These are phyloP conservation scores for Pseudocercospora pini-densiflorae DNA, from an alignment of 2,329 filamentous ascomycete species.

Conservation along the genomic window DNA sequence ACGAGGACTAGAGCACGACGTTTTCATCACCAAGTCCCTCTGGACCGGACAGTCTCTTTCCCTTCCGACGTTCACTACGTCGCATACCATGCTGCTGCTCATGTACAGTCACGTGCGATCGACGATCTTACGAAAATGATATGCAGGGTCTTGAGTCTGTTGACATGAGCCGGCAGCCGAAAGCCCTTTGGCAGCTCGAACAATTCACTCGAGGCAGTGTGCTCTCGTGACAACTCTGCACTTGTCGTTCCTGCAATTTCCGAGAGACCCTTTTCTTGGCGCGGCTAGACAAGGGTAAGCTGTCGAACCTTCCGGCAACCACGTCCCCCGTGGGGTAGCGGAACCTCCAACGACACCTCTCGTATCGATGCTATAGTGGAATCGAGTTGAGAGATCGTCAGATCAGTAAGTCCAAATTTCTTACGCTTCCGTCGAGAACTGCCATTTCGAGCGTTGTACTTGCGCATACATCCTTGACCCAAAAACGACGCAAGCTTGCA, in stretches of 20 bases:
- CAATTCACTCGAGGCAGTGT: not conserved
- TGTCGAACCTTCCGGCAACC: not conserved
- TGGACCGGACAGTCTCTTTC: too few species aligned
- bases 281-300: conserved; percentile 1
- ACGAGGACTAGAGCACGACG: conserved; percentile 56
- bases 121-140: not conserved
- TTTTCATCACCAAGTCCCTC: too few species aligned
- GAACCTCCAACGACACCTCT: not conserved
- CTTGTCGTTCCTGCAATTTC: conserved; percentile 5
- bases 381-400: conserved; percentile 10
- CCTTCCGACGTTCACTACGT: not conserved
- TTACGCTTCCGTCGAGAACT: not conserved
- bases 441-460: not conserved
- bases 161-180: not conserved
- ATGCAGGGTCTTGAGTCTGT: not conserved
- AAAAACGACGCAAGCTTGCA: conserved; percentile 14
- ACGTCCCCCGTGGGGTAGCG: not conserved
- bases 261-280: conserved; percentile 7
- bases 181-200: not conserved
- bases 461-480: not conserved
- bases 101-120: not conserved
- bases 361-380: not conserved
- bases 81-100: not conserved
- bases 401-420: conserved; percentile 6
- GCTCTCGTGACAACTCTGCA: not conserved